Percentiles rank a stretch among this genome's conserved stretches.
These are phyloP conservation scores for Tricholoma matsutake DNA, from an alignment of 768 basidiomycete species.

Conservation along the genomic window DNA sequence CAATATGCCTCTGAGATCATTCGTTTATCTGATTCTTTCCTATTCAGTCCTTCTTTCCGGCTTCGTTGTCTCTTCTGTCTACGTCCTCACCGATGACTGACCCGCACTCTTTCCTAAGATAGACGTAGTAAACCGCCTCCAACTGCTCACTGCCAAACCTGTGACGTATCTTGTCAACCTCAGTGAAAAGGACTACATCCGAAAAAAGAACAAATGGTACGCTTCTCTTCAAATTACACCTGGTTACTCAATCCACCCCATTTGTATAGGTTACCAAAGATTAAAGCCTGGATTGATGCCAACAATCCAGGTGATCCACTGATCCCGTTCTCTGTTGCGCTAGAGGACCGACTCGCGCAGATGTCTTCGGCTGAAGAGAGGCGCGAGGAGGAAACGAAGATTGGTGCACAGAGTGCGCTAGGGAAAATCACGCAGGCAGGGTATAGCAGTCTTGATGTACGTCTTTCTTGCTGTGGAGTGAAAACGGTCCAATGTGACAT, in stretches of 20 bases:
- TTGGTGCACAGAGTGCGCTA: constrained; percentile 72
- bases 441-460: constrained; percentile 79
- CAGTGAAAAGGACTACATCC: constrained; percentile 88
- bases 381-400: constrained; percentile 72
- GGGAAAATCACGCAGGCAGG: constrained; percentile 96
- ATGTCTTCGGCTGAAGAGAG: constrained; percentile 61
- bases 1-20: constrained; percentile 60
- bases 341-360: constrained; percentile 82
- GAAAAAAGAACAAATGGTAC: constrained; percentile 99
- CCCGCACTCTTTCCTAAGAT: constrained; percentile 46
- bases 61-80: neutral
- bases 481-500: constrained; percentile 1
- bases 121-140: constrained; percentile 85
- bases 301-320: constrained; percentile 95
- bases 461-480: constrained; percentile 21
- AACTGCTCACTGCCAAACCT: constrained; percentile 93
- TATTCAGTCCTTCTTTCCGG: neutral
- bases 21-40: constrained; percentile 32
- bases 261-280: constrained; percentile 76
- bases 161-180: constrained; percentile 98
- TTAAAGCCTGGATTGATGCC: constrained; percentile 97
- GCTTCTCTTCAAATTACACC: neutral
- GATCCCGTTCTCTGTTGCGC: constrained; percentile 94
- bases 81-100: constrained; percentile 16
- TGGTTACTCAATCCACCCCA: neutral